These are phyloP conservation scores for Bauhinia variegata DNA, from an alignment of 306 rosid species.

Conservation along the genomic window DNA sequence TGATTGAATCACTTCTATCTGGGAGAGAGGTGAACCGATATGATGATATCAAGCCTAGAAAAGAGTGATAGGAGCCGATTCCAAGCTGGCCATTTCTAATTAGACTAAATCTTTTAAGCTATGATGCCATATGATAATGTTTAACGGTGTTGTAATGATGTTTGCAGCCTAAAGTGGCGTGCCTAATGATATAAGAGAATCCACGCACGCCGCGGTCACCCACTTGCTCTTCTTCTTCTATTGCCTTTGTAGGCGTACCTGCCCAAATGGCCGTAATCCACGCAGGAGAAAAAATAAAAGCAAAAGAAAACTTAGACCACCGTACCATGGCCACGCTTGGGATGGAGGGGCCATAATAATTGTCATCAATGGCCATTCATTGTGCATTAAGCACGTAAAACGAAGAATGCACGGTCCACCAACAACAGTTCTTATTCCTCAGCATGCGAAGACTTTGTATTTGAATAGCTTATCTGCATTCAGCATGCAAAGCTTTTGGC, in stretches of 20 bases:
- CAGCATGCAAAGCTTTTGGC: constrained; percentile 30
- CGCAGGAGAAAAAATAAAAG: constrained; percentile 39
- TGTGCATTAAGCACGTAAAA: constrained; percentile 3
- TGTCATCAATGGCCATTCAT: neutral
- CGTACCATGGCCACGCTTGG: constrained; percentile 7
- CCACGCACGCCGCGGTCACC: constrained; percentile 49
- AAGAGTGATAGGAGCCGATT: neutral
- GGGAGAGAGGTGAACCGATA: too few relatives aligned
- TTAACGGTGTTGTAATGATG: constrained; percentile 53
- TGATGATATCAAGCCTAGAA: neutral
- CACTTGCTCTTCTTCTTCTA: constrained; percentile 32
- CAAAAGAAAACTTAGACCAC: neutral
- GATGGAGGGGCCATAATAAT: constrained; percentile 35
- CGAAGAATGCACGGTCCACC: constrained; percentile 17
- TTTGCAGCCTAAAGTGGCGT: constrained; percentile 43
- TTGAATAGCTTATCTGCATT: constrained; percentile 31
- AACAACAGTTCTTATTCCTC: constrained; percentile 28
- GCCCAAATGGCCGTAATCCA: constrained; percentile 37
- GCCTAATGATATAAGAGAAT: constrained; percentile 44
- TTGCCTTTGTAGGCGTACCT: constrained; percentile 19
- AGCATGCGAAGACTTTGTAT: constrained; percentile 29
- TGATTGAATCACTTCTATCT: too few relatives aligned
- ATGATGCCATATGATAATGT: constrained; percentile 38
- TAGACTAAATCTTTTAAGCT: too few relatives aligned
- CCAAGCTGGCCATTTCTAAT: neutral